Percentiles rank a stretch among this genome's conserved stretches.
phyloP scores from a whole-genome alignment of 257 asterid genomes.

The Nemophila menziesii region DNA sequence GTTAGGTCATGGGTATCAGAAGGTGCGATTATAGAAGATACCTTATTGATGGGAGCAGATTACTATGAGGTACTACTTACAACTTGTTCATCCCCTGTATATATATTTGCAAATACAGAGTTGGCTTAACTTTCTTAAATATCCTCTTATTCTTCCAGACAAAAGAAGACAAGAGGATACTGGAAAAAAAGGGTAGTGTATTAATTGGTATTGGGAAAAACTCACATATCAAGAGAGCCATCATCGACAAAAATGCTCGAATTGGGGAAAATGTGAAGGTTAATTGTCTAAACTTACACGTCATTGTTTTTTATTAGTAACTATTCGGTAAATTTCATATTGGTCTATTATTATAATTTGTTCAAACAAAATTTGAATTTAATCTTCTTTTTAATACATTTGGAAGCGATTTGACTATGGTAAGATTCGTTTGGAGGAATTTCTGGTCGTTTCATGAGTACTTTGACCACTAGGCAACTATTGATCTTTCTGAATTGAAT shows the following conservation, averaged over 20 bases:
- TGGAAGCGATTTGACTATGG: no score
- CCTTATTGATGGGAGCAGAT: no score
- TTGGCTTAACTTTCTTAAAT: slow-evolving; percentile 1
- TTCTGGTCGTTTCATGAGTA: no score
- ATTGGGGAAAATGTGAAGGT: slow-evolving; percentile 85
- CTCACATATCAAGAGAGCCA: no score
- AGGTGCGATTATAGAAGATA: slow-evolving; percentile 87
- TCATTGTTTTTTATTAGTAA: not conserved
- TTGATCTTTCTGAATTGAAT: not conserved
- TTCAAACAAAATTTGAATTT: no score
- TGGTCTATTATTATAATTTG: no score
- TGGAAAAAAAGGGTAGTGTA: slow-evolving; percentile 66
- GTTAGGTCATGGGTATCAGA: slow-evolving; percentile 91
- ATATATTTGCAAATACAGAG: slow-evolving; percentile 4
- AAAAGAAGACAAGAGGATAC: slow-evolving; percentile 56
- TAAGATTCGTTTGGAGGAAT: no score
- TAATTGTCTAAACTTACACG: not conserved
- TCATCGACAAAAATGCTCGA: slow-evolving; percentile 88
- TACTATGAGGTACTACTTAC: slow-evolving; percentile 65
- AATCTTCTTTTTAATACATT: no score
- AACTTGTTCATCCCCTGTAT: not conserved
- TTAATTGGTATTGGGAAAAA: slow-evolving; percentile 83
- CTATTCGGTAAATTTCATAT: not conserved
- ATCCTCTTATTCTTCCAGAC: slow-evolving; percentile 35
- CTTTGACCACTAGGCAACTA: no score